Evolutionary conservation across 306 rosid genomes (phyloP).

Genomic region (Prunus davidiana): DNA sequence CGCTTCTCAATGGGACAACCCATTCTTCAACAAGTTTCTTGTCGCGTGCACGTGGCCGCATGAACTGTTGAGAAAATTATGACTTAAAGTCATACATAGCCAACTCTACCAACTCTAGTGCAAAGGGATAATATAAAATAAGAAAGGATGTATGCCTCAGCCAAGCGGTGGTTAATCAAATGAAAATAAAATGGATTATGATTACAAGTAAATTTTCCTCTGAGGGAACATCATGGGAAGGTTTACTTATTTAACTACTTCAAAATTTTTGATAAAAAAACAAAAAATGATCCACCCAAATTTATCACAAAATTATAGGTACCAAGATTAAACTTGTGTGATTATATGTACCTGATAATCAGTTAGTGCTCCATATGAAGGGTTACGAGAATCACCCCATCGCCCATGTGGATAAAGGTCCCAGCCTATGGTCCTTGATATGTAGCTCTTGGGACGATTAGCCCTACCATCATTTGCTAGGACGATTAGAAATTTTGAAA

Average conservation of each 20-base stretch:
- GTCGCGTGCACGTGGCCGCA: slow-evolving; percentile 92
- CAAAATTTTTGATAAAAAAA: background rate
- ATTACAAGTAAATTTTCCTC: slow-evolving; percentile 2
- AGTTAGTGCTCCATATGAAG: slow-evolving; percentile 82
- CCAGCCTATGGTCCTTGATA: slow-evolving; percentile 95
- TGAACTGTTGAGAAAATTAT: slow-evolving; percentile 51
- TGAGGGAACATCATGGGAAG: background rate
- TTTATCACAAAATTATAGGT: background rate
- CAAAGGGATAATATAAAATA: background rate
- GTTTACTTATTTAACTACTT: background rate
- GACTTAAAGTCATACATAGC: background rate
- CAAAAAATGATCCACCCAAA: background rate
- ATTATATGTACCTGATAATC: slow-evolving; percentile 72
- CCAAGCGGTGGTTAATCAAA: background rate
- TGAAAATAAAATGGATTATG: background rate
- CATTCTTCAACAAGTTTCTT: slow-evolving; percentile 91
- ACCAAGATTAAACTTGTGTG: background rate
- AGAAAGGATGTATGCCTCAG: background rate
- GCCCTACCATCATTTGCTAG: slow-evolving; percentile 59
- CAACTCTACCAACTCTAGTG: background rate
- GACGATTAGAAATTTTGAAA: slow-evolving; percentile 30
- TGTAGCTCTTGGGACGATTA: slow-evolving; percentile 95
- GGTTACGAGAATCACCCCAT: slow-evolving; percentile 87
- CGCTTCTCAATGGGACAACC: slow-evolving; percentile 65
- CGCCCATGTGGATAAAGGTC: slow-evolving; percentile 96